Evolutionary conservation across 2,329 filamentous ascomycete genomes (phyloP).

Genomic region (Sporothrix schenckii): DNA sequence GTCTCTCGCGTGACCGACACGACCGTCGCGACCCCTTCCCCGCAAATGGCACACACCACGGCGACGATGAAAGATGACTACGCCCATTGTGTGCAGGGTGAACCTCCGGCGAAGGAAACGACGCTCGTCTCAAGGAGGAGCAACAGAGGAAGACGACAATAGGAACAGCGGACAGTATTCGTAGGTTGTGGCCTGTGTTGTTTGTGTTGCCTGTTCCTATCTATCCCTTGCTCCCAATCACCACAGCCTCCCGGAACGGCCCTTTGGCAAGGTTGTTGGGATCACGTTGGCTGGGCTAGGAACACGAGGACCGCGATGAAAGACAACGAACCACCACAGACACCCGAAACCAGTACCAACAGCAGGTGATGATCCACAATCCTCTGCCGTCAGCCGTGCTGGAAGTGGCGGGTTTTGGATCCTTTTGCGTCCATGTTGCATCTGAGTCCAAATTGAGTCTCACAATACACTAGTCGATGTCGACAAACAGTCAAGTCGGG

Average conservation of each 20-base stretch:
- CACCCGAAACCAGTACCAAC: too few species aligned
- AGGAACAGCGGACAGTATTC: not conserved
- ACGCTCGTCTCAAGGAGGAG: not conserved
- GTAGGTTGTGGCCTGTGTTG: not conserved
- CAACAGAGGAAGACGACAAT: not conserved
- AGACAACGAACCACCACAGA: not conserved
- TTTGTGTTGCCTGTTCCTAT: not conserved
- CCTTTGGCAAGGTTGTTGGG: not conserved
- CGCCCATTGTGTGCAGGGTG: not conserved
- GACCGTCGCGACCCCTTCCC: constrained; percentile 7
- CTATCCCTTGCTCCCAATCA: constrained; percentile 10
- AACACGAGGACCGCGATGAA: not conserved
- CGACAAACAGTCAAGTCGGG: constrained; percentile 2
- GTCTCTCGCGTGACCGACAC: not conserved
- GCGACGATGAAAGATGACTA: not conserved
- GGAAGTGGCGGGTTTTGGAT: not conserved
- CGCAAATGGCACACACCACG: constrained; percentile 8
- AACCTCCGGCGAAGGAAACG: not conserved
- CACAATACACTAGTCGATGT: not conserved
- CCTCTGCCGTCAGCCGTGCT: constrained; percentile 1
- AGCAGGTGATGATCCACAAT: not conserved
- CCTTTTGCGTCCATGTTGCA: not conserved
- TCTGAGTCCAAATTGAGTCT: too few species aligned
- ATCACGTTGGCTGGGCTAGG: not conserved
- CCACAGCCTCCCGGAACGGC: constrained; percentile 20